Evolutionary conservation across 2,329 filamentous ascomycete species (phyloP).

Genomic region (Colletotrichum cuscutae): DNA sequence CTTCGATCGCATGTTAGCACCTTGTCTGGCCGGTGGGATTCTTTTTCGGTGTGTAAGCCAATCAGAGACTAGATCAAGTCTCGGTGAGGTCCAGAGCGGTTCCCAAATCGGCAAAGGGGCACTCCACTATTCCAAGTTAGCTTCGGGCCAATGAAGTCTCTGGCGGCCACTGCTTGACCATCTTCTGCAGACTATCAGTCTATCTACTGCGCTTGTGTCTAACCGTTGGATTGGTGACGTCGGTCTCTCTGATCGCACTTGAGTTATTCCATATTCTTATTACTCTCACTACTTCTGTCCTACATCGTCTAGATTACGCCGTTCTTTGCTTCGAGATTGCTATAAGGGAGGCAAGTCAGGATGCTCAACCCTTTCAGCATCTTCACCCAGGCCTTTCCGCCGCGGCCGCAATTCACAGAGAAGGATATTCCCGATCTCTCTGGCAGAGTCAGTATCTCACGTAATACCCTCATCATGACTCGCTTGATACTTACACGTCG

Average conservation of each 20-base stretch:
- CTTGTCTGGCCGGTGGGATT: background rate
- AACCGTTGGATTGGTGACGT: constrained; percentile 8
- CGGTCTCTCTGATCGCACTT: background rate
- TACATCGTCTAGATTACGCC: background rate
- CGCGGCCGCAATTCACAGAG: constrained; percentile 53
- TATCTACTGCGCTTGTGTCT: background rate
- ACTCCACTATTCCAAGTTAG: constrained; percentile 26
- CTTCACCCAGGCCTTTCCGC: constrained; percentile 43
- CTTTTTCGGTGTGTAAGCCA: background rate
- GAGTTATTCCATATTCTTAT: background rate
- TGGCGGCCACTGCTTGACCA: background rate
- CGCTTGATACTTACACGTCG: constrained; percentile 9
- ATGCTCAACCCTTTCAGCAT: constrained; percentile 33
- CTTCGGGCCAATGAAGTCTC: constrained; percentile 20
- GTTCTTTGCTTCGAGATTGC: background rate
- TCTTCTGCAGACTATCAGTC: background rate
- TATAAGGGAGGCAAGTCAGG: background rate
- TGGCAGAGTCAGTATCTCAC: constrained; percentile 44
- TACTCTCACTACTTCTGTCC: background rate
- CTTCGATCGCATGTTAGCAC: background rate
- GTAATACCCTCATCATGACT: background rate
- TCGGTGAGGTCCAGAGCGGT: background rate
- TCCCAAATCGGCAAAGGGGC: constrained; percentile 9
- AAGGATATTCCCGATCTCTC: constrained; percentile 51
- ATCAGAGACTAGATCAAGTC: background rate